Percentiles rank a stretch among this genome's conserved stretches.
phyloP scores from a whole-genome alignment of 169 alveolate species.

The Plasmodium billcollinsi region DNA sequence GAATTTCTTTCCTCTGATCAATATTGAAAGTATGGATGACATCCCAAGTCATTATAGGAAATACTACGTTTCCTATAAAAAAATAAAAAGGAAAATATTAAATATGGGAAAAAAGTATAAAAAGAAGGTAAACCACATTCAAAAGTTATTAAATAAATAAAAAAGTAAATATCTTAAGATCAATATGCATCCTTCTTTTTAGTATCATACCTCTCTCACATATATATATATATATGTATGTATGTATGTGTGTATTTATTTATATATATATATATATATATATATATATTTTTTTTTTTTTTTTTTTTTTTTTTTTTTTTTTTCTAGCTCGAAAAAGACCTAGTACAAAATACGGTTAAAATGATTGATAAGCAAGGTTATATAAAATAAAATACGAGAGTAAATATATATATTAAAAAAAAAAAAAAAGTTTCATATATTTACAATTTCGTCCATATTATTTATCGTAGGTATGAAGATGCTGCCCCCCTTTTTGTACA shows the following conservation, averaged over 20 bases:
- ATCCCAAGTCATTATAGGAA: constrained; percentile 55
- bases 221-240: neutral
- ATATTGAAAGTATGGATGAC: constrained; percentile 32
- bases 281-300: neutral
- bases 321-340: constrained; percentile 57
- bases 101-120: constrained; percentile 53
- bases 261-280: constrained; percentile 1
- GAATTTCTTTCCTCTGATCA: too few species aligned
- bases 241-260: too few species aligned
- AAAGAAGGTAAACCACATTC: constrained; percentile 30
- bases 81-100: constrained; percentile 39
- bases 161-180: neutral
- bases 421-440: neutral
- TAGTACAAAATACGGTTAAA: constrained; percentile 56
- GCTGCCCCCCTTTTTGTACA: constrained; percentile 75
- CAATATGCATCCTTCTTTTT: too few species aligned
- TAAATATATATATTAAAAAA: neutral
- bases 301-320: constrained; percentile 16
- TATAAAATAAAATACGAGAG: neutral
- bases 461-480: constrained; percentile 41
- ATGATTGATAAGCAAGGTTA: constrained; percentile 65
- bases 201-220: neutral
- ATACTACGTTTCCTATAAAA: constrained; percentile 64
- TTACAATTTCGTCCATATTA: neutral
- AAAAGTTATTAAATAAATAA: neutral